A percentile compares a stretch with the other conserved stretches of the same genome.
Evolutionary conservation across 768 basidiomycete genomes (phyloP).

Genomic region (Amanita brunnescens): DNA sequence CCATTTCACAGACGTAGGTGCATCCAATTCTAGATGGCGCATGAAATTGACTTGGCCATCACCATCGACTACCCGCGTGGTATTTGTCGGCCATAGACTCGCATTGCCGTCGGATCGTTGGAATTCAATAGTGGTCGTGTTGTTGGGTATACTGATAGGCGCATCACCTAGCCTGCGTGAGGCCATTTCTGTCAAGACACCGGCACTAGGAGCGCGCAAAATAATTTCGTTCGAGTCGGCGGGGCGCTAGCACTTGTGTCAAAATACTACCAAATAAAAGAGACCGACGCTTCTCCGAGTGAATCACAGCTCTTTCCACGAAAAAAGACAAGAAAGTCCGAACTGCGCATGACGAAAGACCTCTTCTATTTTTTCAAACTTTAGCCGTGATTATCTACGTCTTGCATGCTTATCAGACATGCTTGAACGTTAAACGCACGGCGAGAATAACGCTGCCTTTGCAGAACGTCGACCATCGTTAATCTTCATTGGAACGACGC

Average conservation of each 20-base stretch:
- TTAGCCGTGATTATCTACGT: slow-evolving; percentile 59
- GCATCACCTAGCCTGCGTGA: slow-evolving; percentile 20
- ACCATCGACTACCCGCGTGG: slow-evolving; percentile 38
- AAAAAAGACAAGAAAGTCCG: too few relatives aligned
- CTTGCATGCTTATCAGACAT: slow-evolving; percentile 33
- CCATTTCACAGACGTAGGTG: slow-evolving; percentile 51
- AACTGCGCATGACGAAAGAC: too few relatives aligned
- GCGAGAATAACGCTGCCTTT: slow-evolving; percentile 39
- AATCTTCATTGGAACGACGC: slow-evolving; percentile 29
- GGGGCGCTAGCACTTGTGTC: not conserved
- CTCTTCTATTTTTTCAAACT: too few relatives aligned
- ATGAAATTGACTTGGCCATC: slow-evolving; percentile 70
- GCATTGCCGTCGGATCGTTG: slow-evolving; percentile 50
- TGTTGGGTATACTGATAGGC: slow-evolving; percentile 31
- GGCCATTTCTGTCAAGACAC: slow-evolving; percentile 17
- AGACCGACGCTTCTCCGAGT: too few relatives aligned
- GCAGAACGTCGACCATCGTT: slow-evolving; percentile 53
- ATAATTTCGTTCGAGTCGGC: not conserved
- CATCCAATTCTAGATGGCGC: slow-evolving; percentile 43
- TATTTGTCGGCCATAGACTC: slow-evolving; percentile 48
- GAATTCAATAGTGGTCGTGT: slow-evolving; percentile 53
- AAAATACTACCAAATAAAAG: not conserved
- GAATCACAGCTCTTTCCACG: not conserved
- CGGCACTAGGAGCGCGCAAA: not conserved
- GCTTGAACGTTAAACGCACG: slow-evolving; percentile 65